Percentiles rank a stretch among this genome's conserved stretches.
These are phyloP conservation scores for Phallus indusiatus DNA, from an alignment of 768 basidiomycete genomes.

Conservation along the genomic window DNA sequence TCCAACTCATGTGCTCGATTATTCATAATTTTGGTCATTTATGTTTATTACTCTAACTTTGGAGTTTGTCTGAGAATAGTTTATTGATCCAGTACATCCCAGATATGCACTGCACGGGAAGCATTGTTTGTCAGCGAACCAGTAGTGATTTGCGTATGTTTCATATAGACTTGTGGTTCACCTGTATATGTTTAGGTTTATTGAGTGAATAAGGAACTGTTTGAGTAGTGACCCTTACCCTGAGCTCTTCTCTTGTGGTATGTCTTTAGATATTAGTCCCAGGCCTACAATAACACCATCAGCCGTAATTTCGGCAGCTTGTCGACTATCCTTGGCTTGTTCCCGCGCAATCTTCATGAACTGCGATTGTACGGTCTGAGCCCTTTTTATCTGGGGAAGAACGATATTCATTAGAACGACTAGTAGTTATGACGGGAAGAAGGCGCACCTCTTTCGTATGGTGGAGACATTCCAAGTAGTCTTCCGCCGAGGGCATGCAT, in stretches of 20 bases:
- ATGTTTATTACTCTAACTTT: too few species aligned
- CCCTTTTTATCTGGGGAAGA: conserved; percentile 45
- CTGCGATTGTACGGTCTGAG: conserved; percentile 61
- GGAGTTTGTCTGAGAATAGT: too few species aligned
- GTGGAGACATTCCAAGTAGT: conserved; percentile 90
- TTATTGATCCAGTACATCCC: too few species aligned
- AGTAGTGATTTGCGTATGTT: too few species aligned
- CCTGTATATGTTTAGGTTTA: too few species aligned
- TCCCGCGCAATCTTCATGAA: conserved; percentile 58
- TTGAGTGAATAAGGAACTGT: neutral
- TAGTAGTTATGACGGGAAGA: neutral
- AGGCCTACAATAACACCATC: conserved; percentile 69
- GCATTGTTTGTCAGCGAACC: too few species aligned
- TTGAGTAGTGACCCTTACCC: neutral
- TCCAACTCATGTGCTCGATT: too few species aligned
- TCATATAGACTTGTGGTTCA: too few species aligned
- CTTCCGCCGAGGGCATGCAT: conserved; percentile 65
- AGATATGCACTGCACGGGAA: too few species aligned
- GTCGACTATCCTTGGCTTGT: conserved; percentile 58
- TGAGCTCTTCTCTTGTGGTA: conserved; percentile 13
- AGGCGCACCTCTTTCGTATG: conserved; percentile 72
- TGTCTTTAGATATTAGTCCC: conserved; percentile 58
- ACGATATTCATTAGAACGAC: neutral
- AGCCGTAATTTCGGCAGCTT: conserved; percentile 59
- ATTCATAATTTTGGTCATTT: too few species aligned